Percentiles rank a stretch among this genome's conserved stretches.
These are phyloP conservation scores for Schizonepeta tenuifolia DNA, from an alignment of 257 asterid genomes.

Conservation along the genomic window DNA sequence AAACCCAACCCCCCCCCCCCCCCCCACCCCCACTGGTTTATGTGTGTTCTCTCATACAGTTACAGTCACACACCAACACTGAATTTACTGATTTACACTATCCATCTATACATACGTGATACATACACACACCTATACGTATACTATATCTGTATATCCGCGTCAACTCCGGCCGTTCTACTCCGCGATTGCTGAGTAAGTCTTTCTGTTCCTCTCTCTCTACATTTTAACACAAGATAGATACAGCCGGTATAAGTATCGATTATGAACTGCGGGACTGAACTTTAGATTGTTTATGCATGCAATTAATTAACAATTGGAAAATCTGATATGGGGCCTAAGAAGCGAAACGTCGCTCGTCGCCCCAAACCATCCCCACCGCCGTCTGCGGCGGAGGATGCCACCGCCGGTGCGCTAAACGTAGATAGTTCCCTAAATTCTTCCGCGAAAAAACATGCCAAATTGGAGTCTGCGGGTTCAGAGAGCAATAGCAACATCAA, in stretches of 20 bases:
- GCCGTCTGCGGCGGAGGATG: not conserved
- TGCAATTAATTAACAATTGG: constrained; percentile 35
- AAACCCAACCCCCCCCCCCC: not conserved
- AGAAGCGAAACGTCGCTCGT: constrained; percentile 50
- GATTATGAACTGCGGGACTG: constrained; percentile 4
- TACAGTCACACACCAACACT: constrained; percentile 18
- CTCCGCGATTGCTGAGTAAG: constrained; percentile 37
- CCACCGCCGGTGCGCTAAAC: constrained; percentile 20
- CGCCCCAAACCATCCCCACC: constrained; percentile 48
- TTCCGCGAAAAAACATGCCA: constrained; percentile 7
- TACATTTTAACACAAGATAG: constrained; percentile 11
- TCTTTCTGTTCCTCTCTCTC: constrained; percentile 1
- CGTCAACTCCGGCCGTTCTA: constrained; percentile 33
- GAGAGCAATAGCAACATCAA: constrained; percentile 16
- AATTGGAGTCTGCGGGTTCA: constrained; percentile 28
- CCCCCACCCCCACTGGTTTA: not conserved
- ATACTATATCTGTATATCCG: not conserved
- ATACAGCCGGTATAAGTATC: constrained; percentile 14
- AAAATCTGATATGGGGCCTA: constrained; percentile 48
- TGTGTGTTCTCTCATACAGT: constrained; percentile 20
- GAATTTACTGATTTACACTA: not conserved
- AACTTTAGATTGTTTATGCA: constrained; percentile 39
- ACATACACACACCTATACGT: not conserved
- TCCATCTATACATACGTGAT: not conserved
- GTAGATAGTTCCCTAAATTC: constrained; percentile 23